Evolutionary conservation across 2,329 filamentous ascomycete species (phyloP).

Genomic region (Epichloe scottii): DNA sequence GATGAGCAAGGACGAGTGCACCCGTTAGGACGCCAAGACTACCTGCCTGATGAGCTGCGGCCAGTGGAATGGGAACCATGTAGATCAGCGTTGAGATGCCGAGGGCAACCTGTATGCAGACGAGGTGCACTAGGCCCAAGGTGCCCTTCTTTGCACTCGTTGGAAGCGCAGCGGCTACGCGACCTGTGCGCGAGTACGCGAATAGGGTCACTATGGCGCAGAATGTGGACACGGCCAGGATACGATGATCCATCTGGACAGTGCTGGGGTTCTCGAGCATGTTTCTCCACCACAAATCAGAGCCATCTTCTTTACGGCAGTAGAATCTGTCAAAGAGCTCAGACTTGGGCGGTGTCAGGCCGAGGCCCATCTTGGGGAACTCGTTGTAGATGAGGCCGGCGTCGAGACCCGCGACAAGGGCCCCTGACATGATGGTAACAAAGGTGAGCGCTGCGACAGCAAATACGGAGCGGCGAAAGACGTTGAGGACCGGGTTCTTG

Average conservation of each 20-base stretch:
- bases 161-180: constrained; percentile 46
- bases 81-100: constrained; percentile 89
- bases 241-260: constrained; percentile 91
- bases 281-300: constrained; percentile 93
- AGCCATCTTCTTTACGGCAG: constrained; percentile 61
- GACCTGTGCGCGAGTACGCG: constrained; percentile 62
- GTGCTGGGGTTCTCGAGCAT: constrained; percentile 93
- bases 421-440: constrained; percentile 83
- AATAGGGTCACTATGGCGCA: constrained; percentile 67
- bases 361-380: constrained; percentile 87
- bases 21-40: constrained; percentile 75
- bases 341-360: constrained; percentile 64
- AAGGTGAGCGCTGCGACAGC: constrained; percentile 68
- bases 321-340: constrained; percentile 85
- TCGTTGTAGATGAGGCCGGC: constrained; percentile 98
- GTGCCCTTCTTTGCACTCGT: constrained; percentile 54
- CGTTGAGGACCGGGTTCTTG: constrained; percentile 50
- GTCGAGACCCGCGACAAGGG: constrained; percentile 85
- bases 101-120: constrained; percentile 66
- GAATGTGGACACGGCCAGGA: constrained; percentile 83
- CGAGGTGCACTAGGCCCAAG: constrained; percentile 71
- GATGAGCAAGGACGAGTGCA: constrained; percentile 64
- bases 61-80: constrained; percentile 79
- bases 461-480: constrained; percentile 62
- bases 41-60: constrained; percentile 86